Conservation (phyloP, 352 stramenopile species). For the Globisporangium camurandrum region DNA sequence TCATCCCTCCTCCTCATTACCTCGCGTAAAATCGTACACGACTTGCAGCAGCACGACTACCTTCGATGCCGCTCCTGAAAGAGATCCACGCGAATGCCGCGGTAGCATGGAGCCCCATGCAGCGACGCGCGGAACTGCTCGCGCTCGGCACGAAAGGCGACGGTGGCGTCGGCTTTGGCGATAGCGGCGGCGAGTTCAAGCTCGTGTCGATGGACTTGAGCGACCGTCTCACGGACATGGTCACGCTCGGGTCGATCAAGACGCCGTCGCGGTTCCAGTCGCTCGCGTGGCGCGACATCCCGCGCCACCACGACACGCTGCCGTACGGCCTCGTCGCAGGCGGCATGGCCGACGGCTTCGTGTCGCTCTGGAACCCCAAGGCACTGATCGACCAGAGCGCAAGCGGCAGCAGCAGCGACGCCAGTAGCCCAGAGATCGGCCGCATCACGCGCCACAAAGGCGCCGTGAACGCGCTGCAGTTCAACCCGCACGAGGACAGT, state of each 20-base stretch:
- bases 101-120: constrained; percentile 84
- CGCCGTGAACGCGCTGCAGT: constrained; percentile 91
- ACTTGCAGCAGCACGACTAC: background rate
- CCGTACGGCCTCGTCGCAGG: constrained; percentile 92
- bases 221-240: constrained; percentile 53
- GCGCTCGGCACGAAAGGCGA: constrained; percentile 92
- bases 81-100: constrained; percentile 86
- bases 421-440: constrained; percentile 56
- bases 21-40: background rate
- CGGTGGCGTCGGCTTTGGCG: constrained; percentile 94
- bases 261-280: constrained; percentile 90
- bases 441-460: constrained; percentile 84
- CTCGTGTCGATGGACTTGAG: constrained; percentile 92
- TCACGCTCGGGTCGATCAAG: constrained; percentile 84
- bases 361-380: constrained; percentile 95
- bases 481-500: constrained; percentile 93
- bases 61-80: constrained; percentile 88
- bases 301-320: constrained; percentile 64
- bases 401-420: constrained; percentile 21
- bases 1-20: background rate
- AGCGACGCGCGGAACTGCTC: constrained; percentile 66
- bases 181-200: constrained; percentile 96
- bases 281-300: constrained; percentile 89
- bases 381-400: constrained; percentile 61
- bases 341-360: constrained; percentile 95